Conservation (phyloP, 2,329 filamentous ascomycete species). For the Madurella mycetomatis region DNA sequence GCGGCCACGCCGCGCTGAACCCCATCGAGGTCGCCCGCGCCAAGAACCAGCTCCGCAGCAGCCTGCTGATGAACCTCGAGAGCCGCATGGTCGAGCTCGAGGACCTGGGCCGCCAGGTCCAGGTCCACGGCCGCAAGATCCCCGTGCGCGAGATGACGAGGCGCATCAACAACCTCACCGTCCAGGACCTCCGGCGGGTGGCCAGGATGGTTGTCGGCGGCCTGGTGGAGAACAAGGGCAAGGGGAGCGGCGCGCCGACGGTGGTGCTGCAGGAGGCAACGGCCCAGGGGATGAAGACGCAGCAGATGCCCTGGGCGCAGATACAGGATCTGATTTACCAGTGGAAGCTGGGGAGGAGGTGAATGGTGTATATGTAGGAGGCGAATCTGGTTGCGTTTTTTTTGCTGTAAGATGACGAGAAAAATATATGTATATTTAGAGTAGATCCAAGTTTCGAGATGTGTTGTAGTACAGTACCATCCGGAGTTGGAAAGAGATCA, state of each 20-base stretch:
- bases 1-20: slow-evolving; percentile 68
- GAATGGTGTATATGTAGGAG: slow-evolving; percentile 1
- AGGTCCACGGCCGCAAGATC: slow-evolving; percentile 92
- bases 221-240: slow-evolving; percentile 66
- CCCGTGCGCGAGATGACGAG: slow-evolving; percentile 90
- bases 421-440: neutral
- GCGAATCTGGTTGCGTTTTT: neutral
- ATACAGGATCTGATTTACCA: slow-evolving; percentile 80
- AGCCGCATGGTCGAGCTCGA: slow-evolving; percentile 96
- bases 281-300: slow-evolving; percentile 65
- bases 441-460: no score
- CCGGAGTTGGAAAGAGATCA: no score
- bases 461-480: no score
- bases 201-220: slow-evolving; percentile 76
- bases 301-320: slow-evolving; percentile 75
- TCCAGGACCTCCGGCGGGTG: slow-evolving; percentile 76
- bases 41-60: slow-evolving; percentile 92
- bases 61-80: slow-evolving; percentile 95
- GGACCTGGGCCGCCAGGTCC: slow-evolving; percentile 89
- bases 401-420: neutral
- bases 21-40: slow-evolving; percentile 79
- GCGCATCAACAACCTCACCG: slow-evolving; percentile 76
- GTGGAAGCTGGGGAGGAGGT: slow-evolving; percentile 72
- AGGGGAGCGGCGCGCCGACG: slow-evolving; percentile 82
- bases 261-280: slow-evolving; percentile 93